Percentiles rank a stretch among this genome's conserved stretches.
Conservation (phyloP, 164 flowering plant genomes). For the Cinnamomum chago region DNA sequence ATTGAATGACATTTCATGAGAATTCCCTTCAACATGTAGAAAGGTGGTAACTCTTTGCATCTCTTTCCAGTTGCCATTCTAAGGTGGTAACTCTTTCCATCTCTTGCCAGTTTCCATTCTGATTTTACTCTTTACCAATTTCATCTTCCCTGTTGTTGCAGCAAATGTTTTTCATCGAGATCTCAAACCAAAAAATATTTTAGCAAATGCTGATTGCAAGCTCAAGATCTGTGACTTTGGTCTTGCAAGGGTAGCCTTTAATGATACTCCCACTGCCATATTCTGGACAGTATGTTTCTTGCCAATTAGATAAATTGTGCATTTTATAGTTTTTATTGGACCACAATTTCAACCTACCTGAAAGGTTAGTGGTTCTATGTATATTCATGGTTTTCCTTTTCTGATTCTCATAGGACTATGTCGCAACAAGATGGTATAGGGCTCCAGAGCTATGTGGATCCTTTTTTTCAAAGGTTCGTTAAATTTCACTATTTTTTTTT, state of each 20-base stretch:
- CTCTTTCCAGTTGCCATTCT: not conserved
- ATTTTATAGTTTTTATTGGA: not conserved
- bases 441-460: conserved; percentile 98
- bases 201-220: conserved; percentile 94
- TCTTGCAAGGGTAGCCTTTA: conserved; percentile 88
- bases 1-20: not conserved
- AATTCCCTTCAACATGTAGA: not conserved
- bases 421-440: conserved; percentile 97
- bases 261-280: conserved; percentile 77
- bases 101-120: not conserved
- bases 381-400: conserved; percentile 4
- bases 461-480: conserved; percentile 90
- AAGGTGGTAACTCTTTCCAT: not conserved
- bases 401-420: conserved; percentile 64
- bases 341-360: not conserved
- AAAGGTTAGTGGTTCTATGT: not conserved
- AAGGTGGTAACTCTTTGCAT: not conserved
- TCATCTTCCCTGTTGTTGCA: conserved; percentile 23
- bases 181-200: conserved; percentile 81
- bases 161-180: conserved; percentile 75
- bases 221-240: conserved; percentile 96
- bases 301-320: not conserved
- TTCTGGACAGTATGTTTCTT: conserved; percentile 78
- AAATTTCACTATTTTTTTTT: not conserved
- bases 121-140: not conserved